Evolutionary conservation across 1,139 yeast genomes (phyloP).

Genomic region (Yamadazyma kanchanaburiensis): DNA sequence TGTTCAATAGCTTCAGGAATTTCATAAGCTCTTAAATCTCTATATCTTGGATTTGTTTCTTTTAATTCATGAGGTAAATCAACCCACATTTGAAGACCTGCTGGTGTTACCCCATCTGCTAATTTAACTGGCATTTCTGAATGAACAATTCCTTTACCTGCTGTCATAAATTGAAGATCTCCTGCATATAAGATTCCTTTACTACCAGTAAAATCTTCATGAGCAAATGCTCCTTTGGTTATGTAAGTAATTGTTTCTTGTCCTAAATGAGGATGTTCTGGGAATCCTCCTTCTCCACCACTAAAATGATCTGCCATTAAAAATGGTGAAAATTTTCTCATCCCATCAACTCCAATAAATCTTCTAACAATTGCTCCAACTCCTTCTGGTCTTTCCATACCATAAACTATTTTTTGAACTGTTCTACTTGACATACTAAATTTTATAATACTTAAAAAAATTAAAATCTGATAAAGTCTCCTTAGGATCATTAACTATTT

Average conservation of each 20-base stretch:
- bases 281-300: conserved; percentile 67
- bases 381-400: conserved; percentile 80
- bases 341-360: conserved; percentile 66
- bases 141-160: conserved; percentile 86
- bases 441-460: conserved; percentile 3
- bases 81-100: conserved; percentile 90
- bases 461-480: neutral
- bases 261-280: conserved; percentile 92
- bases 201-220: conserved; percentile 88
- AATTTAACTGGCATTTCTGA: conserved; percentile 79
- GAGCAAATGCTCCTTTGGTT: conserved; percentile 75
- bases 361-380: conserved; percentile 84
- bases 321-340: conserved; percentile 79
- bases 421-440: conserved; percentile 35
- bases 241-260: conserved; percentile 84
- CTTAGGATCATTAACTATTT: conserved; percentile 1
- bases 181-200: conserved; percentile 78
- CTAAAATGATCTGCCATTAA: conserved; percentile 79
- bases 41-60: conserved; percentile 70
- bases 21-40: conserved; percentile 71
- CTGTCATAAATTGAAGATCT: conserved; percentile 93
- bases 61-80: conserved; percentile 75
- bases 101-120: conserved; percentile 53
- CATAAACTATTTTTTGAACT: conserved; percentile 57
- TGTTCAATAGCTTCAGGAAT: conserved; percentile 66